Percentiles rank a stretch among this genome's conserved stretches.
Conservation (phyloP, 345 rosid species). For the Sisymbrium irio region DNA sequence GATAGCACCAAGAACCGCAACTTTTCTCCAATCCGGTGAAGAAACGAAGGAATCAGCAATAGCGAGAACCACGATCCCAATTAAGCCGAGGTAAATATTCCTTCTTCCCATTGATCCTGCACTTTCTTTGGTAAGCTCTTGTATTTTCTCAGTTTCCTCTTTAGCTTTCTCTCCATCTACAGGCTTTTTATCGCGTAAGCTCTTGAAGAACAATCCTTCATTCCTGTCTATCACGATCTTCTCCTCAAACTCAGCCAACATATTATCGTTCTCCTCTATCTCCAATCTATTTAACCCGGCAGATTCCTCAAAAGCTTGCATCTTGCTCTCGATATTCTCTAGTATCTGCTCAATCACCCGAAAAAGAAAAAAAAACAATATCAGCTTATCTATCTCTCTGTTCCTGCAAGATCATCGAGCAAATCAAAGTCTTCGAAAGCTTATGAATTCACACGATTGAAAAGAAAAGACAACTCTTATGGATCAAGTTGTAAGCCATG, state of each 20-base stretch:
- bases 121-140: conserved; percentile 47
- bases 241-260: conserved; percentile 65
- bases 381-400: conserved; percentile 11
- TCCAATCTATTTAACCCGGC: conserved; percentile 56
- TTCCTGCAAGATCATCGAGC: conserved; percentile 8
- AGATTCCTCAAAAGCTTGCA: conserved; percentile 90
- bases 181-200: conserved; percentile 51
- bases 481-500: conserved; percentile 16
- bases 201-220: conserved; percentile 87
- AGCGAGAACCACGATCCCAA: conserved; percentile 43
- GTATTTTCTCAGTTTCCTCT: conserved; percentile 56
- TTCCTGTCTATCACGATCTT: conserved; percentile 68
- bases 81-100: conserved; percentile 67
- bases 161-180: conserved; percentile 53
- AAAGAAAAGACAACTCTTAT: background rate
- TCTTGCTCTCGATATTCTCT: conserved; percentile 75
- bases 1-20: conserved; percentile 81
- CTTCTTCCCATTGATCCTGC: conserved; percentile 61
- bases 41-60: conserved; percentile 67
- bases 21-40: conserved; percentile 77
- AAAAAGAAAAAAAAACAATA: background rate
- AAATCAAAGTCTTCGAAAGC: conserved; percentile 17
- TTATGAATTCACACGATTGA: background rate
- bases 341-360: conserved; percentile 54
- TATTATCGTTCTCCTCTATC: conserved; percentile 62